Evolutionary conservation across 179 eudicot genomes (phyloP), one percentile per base, ranked within the genome.

Genomic region (Spergularia azorica): DNA sequence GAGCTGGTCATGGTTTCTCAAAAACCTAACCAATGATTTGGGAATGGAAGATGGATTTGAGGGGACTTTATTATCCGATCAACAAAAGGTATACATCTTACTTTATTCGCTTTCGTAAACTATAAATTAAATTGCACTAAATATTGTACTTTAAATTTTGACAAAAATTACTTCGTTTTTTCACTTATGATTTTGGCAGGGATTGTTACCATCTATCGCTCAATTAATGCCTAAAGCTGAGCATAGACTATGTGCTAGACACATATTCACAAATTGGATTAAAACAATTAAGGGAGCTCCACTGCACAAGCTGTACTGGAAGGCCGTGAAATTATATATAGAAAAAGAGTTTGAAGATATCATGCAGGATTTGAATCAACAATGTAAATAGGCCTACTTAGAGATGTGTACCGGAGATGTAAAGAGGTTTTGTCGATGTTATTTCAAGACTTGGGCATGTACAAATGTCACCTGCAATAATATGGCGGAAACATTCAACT

Each of bases 81-180:
- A 75, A 38, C 71, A 75, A 64, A 75, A 75, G 77, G 63, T 64
- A 54, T n/a, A n/a, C n/a, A n/a, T n/a, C n/a, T n/a, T n/a, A n/a
- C n/a, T n/a, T n/a, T n/a, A n/a, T n/a, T n/a, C n/a, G n/a, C n/a
- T n/a, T n/a, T n/a, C n/a, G n/a, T n/a, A n/a, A n/a, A n/a, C n/a
- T n/a, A n/a, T n/a, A n/a, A n/a, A n/a, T n/a, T n/a, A n/a, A n/a
- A n/a, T n/a, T n/a, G n/a, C n/a, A n/a, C n/a, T n/a, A n/a, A n/a
- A n/a, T n/a, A n/a, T n/a, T n/a, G n/a, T n/a, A n/a, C n/a, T n/a
- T n/a, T n/a, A n/a, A n/a, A n/a, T n/a, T n/a, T n/a, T n/a, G n/a
- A n/a, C n/a, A n/a, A n/a, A n/a, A n/a, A n/a, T n/a, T n/a, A n/a
- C n/a, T n/a, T n/a, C n/a, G n/a, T 38, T 16, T 15, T 10, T 18